phyloP scores from a whole-genome alignment of 2,329 filamentous ascomycete genomes.

The Onygenales sp. region DNA sequence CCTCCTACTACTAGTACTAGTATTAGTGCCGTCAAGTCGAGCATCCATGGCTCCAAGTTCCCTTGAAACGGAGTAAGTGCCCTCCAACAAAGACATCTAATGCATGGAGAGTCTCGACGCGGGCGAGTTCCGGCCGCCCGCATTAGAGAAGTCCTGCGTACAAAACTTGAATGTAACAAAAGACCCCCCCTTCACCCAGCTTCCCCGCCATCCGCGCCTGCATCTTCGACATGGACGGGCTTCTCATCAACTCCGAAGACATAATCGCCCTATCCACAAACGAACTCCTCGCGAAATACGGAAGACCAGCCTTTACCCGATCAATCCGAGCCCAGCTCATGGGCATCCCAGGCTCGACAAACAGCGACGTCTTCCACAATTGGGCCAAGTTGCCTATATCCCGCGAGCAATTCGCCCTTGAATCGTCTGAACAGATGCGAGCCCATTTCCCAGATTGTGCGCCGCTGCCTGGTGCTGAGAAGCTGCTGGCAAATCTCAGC shows the following conservation, averaged over 20 bases:
- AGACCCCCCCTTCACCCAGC: neutral
- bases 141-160: too few relatives aligned
- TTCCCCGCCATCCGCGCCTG: constrained; percentile 22
- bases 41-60: too few relatives aligned
- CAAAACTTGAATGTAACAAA: too few relatives aligned
- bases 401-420: constrained; percentile 21
- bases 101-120: too few relatives aligned
- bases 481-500: constrained; percentile 13
- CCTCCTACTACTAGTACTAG: too few relatives aligned
- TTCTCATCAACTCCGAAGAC: constrained; percentile 27
- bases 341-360: constrained; percentile 17
- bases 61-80: too few relatives aligned
- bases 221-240: constrained; percentile 27
- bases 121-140: too few relatives aligned
- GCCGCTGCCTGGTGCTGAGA: constrained; percentile 15
- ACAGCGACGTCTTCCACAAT: constrained; percentile 20
- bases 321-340: constrained; percentile 17
- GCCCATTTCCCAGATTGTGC: constrained; percentile 19
- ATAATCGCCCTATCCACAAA: constrained; percentile 17
- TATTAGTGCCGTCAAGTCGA: too few relatives aligned
- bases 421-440: constrained; percentile 19
- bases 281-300: constrained; percentile 14
- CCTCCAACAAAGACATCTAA: too few relatives aligned
- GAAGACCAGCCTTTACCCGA: constrained; percentile 5
- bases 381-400: constrained; percentile 22